Evolutionary conservation across 345 rosid genomes (phyloP).

Genomic region (Eucalyptus pumila): DNA sequence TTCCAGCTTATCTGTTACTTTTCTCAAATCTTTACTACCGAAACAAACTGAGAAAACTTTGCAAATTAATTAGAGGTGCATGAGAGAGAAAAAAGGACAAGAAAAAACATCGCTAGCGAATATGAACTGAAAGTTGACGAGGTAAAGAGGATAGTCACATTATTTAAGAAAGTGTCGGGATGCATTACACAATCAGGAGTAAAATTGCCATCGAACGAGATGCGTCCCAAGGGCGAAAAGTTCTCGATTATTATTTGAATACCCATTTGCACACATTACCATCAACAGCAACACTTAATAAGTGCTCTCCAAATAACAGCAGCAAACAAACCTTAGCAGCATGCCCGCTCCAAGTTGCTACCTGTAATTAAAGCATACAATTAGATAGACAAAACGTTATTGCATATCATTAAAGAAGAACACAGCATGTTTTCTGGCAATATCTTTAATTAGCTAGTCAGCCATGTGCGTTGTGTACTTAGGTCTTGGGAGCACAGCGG

Average conservation of each 20-base stretch:
- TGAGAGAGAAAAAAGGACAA: background rate
- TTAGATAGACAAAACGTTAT: background rate
- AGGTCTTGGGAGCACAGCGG: background rate
- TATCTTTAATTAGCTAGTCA: background rate
- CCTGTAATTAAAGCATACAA: constrained; percentile 21
- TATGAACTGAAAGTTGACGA: background rate
- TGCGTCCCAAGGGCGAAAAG: constrained; percentile 51
- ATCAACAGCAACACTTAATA: constrained; percentile 59
- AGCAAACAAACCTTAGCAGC: constrained; percentile 58
- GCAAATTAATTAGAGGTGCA: background rate
- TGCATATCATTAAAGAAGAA: background rate
- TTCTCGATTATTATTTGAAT: constrained; percentile 54
- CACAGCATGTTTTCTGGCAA: background rate
- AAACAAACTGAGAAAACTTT: background rate
- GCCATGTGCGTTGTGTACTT: background rate
- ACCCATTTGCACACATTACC: constrained; percentile 76
- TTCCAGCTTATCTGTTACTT: background rate
- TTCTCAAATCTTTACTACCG: background rate
- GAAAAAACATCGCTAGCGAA: background rate
- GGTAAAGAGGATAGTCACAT: constrained; percentile 24
- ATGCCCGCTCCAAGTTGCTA: constrained; percentile 81
- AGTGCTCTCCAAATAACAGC: constrained; percentile 73
- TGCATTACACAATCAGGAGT: constrained; percentile 79
- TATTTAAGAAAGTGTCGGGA: constrained; percentile 85
- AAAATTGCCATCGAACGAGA: constrained; percentile 37